Conservation (phyloP, 805 yeast genomes). For the Pichia manshurica region DNA sequence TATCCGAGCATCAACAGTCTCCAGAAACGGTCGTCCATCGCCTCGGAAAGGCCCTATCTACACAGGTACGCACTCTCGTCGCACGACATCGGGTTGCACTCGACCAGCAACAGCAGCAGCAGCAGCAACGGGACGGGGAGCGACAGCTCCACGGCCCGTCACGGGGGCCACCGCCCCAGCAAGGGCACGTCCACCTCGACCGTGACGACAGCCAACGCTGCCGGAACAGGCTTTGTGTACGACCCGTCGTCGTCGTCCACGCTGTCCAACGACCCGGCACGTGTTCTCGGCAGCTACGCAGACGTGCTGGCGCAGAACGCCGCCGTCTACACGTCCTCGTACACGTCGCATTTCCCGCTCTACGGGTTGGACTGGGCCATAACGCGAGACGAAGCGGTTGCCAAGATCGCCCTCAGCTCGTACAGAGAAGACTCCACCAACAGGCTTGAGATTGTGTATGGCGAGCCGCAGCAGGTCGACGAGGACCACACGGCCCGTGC, state of each 20-base stretch:
- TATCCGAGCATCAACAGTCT: constrained; percentile 1
- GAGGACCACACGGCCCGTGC: constrained; percentile 3
- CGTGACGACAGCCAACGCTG: no score
- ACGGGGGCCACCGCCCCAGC: no score
- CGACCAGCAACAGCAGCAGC: background rate
- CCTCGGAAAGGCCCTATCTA: constrained; percentile 15
- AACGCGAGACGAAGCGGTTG: constrained; percentile 31
- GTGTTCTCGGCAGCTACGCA: no score
- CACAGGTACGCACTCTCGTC: constrained; percentile 7
- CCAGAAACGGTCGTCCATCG: constrained; percentile 14
- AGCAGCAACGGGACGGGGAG: no score
- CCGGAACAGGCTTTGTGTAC: no score
- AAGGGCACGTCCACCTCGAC: no score
- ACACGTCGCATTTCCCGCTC: constrained; percentile 45
- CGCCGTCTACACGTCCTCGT: constrained; percentile 36
- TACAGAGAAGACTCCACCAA: constrained; percentile 75
- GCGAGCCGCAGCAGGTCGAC: constrained; percentile 21
- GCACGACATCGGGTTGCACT: background rate
- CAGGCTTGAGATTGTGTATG: constrained; percentile 49
- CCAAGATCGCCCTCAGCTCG: constrained; percentile 62
- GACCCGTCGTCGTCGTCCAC: no score
- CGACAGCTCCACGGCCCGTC: no score
- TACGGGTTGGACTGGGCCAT: constrained; percentile 49
- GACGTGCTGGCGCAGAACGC: no score
- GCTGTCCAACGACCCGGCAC: no score